phyloP scores from a whole-genome alignment of 2,329 filamentous ascomycete genomes.

The Phialocephala sp. region DNA sequence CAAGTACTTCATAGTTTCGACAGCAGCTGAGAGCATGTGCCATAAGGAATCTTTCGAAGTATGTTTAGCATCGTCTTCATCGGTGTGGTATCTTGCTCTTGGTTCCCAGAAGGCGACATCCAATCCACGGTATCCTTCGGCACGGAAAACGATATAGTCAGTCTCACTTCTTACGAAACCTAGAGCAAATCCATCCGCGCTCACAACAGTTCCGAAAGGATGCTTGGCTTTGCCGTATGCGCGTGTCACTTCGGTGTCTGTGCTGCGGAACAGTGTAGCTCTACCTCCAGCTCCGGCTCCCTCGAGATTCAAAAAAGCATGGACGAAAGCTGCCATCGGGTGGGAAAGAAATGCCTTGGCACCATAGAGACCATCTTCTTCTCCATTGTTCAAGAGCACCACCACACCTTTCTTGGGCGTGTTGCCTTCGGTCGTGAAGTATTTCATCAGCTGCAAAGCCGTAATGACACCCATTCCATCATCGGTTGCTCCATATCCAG shows the following conservation, averaged over 20 bases:
- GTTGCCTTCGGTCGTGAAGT: slow-evolving; percentile 76
- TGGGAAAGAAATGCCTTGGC: slow-evolving; percentile 85
- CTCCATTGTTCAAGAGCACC: slow-evolving; percentile 89
- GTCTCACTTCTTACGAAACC: slow-evolving; percentile 84
- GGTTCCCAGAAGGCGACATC: slow-evolving; percentile 93
- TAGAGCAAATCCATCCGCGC: slow-evolving; percentile 81
- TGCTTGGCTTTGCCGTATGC: slow-evolving; percentile 74
- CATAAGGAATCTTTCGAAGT: slow-evolving; percentile 75
- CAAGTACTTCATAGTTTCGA: slow-evolving; percentile 75
- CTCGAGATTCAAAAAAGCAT: slow-evolving; percentile 93
- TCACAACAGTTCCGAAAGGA: slow-evolving; percentile 85
- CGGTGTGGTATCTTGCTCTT: slow-evolving; percentile 86
- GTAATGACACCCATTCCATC: slow-evolving; percentile 91
- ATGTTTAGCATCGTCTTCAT: slow-evolving; percentile 84
- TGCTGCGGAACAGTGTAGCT: slow-evolving; percentile 85
- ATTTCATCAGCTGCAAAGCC: slow-evolving; percentile 81
- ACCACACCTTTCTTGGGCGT: slow-evolving; percentile 82
- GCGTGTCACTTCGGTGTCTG: slow-evolving; percentile 83
- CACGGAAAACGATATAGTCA: slow-evolving; percentile 85
- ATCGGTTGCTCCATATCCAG: slow-evolving; percentile 91
- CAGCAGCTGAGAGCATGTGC: slow-evolving; percentile 91
- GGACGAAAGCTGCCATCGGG: slow-evolving; percentile 78
- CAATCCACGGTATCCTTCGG: slow-evolving; percentile 81
- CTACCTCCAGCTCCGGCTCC: slow-evolving; percentile 91
- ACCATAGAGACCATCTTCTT: slow-evolving; percentile 91